These are phyloP conservation scores for Debaryomycetaceae sp. DNA, from an alignment of 1,139 yeast species.

Conservation along the genomic window DNA sequence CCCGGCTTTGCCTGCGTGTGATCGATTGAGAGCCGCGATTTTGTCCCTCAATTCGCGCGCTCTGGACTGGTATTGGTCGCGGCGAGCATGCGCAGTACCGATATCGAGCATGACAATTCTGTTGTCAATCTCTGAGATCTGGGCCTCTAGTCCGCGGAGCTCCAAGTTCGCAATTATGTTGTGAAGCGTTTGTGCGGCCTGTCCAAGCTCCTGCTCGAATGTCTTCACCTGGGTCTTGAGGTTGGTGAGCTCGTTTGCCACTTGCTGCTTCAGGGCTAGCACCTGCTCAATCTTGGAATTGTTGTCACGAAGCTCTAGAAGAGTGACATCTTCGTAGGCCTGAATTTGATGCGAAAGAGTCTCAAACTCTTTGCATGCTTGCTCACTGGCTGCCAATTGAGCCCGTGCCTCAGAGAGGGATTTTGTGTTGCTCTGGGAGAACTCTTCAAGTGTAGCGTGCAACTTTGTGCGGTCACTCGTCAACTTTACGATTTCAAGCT, in stretches of 20 bases:
- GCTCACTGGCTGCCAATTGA: too few species aligned
- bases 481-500: not conserved
- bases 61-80: slow-evolving; percentile 52
- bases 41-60: slow-evolving; percentile 43
- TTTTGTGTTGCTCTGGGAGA: not conserved
- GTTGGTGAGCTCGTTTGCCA: not conserved
- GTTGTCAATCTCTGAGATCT: slow-evolving; percentile 17
- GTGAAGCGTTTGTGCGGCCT: slow-evolving; percentile 25
- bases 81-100: slow-evolving; percentile 53
- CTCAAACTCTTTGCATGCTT: not conserved
- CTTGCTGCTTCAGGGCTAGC: not conserved
- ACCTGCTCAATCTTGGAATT: not conserved
- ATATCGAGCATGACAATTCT: slow-evolving; percentile 27
- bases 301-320: not conserved
- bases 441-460: not conserved
- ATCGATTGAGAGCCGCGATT: slow-evolving; percentile 50
- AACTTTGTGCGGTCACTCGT: not conserved
- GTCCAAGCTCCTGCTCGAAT: slow-evolving; percentile 21
- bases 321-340: not conserved
- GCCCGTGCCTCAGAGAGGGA: too few species aligned
- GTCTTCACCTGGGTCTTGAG: not conserved
- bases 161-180: slow-evolving; percentile 32
- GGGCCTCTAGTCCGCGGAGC: slow-evolving; percentile 18
- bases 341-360: not conserved
- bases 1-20: slow-evolving; percentile 71